phyloP scores from a whole-genome alignment of 805 yeast species.

The Scheffersomyces coipomensis region DNA sequence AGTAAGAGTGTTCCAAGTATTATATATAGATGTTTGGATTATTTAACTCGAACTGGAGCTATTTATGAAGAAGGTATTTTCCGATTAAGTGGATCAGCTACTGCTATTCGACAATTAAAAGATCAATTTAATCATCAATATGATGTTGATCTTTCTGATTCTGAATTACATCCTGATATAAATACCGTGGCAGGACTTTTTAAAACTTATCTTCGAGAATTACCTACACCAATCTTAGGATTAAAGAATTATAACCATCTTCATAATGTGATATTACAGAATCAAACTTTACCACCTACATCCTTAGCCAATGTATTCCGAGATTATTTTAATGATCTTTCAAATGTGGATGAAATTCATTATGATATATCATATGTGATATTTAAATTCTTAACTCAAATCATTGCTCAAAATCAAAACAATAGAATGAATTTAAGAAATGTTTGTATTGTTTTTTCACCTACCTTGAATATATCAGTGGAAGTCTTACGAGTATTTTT shows the following conservation, averaged over 20 bases:
- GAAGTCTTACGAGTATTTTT: constrained; percentile 59
- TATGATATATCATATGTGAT: constrained; percentile 60
- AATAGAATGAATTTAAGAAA: constrained; percentile 88
- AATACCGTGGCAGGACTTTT: constrained; percentile 86
- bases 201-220: constrained; percentile 76
- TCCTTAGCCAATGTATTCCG: constrained; percentile 24
- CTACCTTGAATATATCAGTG: constrained; percentile 69
- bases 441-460: constrained; percentile 76
- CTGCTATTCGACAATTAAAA: constrained; percentile 66
- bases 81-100: constrained; percentile 84
- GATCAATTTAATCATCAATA: constrained; percentile 63
- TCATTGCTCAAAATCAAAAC: constrained; percentile 54
- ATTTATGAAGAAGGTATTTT: constrained; percentile 89
- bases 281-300: constrained; percentile 14
- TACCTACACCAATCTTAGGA: constrained; percentile 71
- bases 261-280: constrained; percentile 17
- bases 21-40: constrained; percentile 71
- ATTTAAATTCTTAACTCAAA: constrained; percentile 65
- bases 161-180: constrained; percentile 58
- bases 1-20: constrained; percentile 68
- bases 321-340: constrained; percentile 27
- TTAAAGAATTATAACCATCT: constrained; percentile 37
- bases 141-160: constrained; percentile 64
- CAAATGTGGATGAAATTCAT: constrained; percentile 53
- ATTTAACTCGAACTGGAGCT: constrained; percentile 63